Base-by-base conservation (phyloP, 2,329 filamentous ascomycete genomes). In the Cladosporium cucumerinum region DNA sequence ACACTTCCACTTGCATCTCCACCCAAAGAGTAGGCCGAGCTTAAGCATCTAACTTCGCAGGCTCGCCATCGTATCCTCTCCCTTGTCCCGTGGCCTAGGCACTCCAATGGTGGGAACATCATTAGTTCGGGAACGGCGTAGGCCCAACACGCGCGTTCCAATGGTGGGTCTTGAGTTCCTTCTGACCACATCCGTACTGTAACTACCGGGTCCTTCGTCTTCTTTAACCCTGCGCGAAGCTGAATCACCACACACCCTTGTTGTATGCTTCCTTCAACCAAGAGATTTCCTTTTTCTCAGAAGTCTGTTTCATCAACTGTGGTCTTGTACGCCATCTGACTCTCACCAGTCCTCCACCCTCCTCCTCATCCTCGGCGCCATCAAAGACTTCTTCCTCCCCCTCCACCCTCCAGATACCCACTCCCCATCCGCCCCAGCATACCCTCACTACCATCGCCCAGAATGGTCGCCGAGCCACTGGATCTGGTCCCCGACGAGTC, bases 381-480 rank as follows among this genome's bases (percentile, higher is more conserved):
- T 65, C 57, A 61, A 65, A 34, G 63, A 65, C 63, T 65, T 61
- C 63, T 65, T 65, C 57, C 39, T 65, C 21, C 25, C 11, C 63
- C 55, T 46, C 57, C 57, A 1, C 32, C 57, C 5, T 23, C 52
- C 23, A 34, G 25, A 16, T 25, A 46, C 34, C 55, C 25, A 46
- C 49, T 65, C 12, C 26, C 28, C 16, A 18, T 65, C 49, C 55
- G 49, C 11, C 63, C 57, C 28, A 25, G 48, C 32, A 28, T 46
- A 12, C 43, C 32, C 16, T 28, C 25, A 2, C 21, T 25, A n/a
- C 2, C 49, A 14, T 34, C 52, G 21, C n/a, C 21, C 18, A 14
- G 8, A 39, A 60, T 59, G 46, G 16, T 25, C 39, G 34, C 55
- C 16, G 63, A 65, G 25, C 23, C 63, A 10, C 48, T 61, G 21